Evolutionary conservation across 1,139 yeast species (phyloP), one percentile per base, ranked within the genome.

Genomic region (Candida freyschussii): DNA sequence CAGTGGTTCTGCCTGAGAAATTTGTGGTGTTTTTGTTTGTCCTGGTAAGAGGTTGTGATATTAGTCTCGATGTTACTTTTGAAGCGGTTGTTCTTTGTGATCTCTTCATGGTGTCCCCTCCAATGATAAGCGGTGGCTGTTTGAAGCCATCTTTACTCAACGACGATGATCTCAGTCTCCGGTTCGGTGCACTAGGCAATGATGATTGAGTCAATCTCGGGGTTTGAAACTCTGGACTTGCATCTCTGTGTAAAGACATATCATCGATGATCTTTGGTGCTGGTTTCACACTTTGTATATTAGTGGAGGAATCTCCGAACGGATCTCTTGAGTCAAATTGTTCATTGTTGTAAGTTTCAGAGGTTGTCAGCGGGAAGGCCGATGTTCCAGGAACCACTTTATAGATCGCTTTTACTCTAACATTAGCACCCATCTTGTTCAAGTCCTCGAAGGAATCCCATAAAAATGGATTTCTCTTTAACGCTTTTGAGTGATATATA

Each of bases 381-480:
- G 38, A 22, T 13, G 46, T 26, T 18, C 41, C 40, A 6, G 40
- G 35, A 1, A 24, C 21, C 1, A 33, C 37, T 30, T 69, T 72
- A 56, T 71, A 83, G 26, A 85, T 69, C 7, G 80, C 64, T 35
- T 74, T 72, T 7, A 78, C 77, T 32, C 75, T 68, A 17, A 85
- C 69, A 40, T 75, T 72, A 17, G 81, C 83, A 10, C 91, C 89
- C 52, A 84, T 63, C 39, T 71, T 70, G 50, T 91, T 78, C 29
- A 91, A 62, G 26, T 79, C 78, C 47, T 82, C 86, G 42, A 84
- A 76, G 0, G 96, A 89, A 52, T 86, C 96, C 72, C 93, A 87
- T 32, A 86, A 69, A 53, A 69, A 85, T 17, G 94, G 95, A 53
- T 91, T 84, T 38, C 69, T 59, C 39, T 75, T 73, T 36, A 86